Conservation (phyloP, 2,329 filamentous ascomycete genomes). For the Cordyceps javanica region DNA sequence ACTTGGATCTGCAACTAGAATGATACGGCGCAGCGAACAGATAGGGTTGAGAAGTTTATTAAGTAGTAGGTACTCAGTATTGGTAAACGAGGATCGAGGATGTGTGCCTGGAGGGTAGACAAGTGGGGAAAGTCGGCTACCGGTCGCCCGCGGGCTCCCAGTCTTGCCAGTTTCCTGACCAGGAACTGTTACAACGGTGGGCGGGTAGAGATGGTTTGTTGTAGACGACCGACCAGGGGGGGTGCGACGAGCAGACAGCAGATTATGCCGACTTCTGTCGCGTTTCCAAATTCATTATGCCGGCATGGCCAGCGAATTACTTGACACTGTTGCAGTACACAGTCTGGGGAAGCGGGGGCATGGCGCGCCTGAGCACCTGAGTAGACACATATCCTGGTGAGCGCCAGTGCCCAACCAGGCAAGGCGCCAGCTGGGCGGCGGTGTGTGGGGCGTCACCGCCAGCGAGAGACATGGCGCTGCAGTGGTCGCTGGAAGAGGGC, state of each 20-base stretch:
- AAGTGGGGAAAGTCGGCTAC: background rate
- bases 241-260: no score
- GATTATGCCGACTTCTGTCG: no score
- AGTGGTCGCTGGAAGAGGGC: constrained; percentile 1
- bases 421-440: constrained; percentile 2
- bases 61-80: no score
- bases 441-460: background rate
- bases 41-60: background rate
- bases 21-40: background rate
- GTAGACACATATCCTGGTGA: background rate
- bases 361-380: no score
- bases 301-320: background rate
- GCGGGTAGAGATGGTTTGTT: background rate
- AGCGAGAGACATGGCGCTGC: background rate
- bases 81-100: background rate
- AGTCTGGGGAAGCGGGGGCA: constrained; percentile 13
- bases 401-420: constrained; percentile 11
- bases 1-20: background rate
- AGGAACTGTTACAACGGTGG: background rate
- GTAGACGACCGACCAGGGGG: no score
- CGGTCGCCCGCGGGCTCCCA: background rate
- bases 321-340: background rate
- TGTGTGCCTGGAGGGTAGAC: background rate
- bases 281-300: background rate
- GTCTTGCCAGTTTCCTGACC: background rate